Conservation (phyloP, 345 rosid genomes). For the Draba incana region DNA sequence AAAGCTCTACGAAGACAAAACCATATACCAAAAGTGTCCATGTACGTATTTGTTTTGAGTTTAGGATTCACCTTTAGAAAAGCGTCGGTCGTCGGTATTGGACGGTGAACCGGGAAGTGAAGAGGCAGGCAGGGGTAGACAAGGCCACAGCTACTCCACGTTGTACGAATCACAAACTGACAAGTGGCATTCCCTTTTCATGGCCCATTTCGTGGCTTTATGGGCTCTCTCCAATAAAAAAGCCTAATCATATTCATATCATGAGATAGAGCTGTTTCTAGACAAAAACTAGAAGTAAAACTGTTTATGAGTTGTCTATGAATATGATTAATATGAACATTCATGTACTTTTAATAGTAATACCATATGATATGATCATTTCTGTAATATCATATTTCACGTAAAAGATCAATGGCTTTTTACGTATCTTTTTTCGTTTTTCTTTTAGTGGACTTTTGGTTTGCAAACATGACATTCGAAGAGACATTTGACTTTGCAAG, state of each 20-base stretch:
- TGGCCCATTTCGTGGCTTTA: slow-evolving; percentile 21
- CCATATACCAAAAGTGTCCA: neutral
- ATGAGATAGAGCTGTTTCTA: neutral
- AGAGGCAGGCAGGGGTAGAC: slow-evolving; percentile 19
- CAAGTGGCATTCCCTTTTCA: slow-evolving; percentile 10
- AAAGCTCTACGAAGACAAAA: slow-evolving; percentile 4
- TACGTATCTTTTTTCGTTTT: neutral
- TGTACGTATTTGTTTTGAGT: neutral
- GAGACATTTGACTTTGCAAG: slow-evolving; percentile 33
- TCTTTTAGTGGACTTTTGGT: slow-evolving; percentile 22
- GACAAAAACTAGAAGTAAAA: neutral
- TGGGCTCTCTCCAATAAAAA: slow-evolving; percentile 29
- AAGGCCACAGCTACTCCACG: slow-evolving; percentile 39
- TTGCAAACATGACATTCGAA: slow-evolving; percentile 23
- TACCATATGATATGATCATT: neutral
- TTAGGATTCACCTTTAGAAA: slow-evolving; percentile 30
- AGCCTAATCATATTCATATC: slow-evolving; percentile 12
- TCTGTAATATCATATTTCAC: neutral
- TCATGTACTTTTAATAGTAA: neutral
- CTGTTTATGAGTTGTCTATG: neutral
- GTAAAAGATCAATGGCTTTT: neutral
- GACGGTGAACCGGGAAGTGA: slow-evolving; percentile 20
- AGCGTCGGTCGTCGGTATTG: slow-evolving; percentile 28
- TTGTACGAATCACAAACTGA: slow-evolving; percentile 4
- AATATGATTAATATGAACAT: neutral